Conservation (phyloP, 1,139 yeast species). For the Suhomyces kunorum region DNA sequence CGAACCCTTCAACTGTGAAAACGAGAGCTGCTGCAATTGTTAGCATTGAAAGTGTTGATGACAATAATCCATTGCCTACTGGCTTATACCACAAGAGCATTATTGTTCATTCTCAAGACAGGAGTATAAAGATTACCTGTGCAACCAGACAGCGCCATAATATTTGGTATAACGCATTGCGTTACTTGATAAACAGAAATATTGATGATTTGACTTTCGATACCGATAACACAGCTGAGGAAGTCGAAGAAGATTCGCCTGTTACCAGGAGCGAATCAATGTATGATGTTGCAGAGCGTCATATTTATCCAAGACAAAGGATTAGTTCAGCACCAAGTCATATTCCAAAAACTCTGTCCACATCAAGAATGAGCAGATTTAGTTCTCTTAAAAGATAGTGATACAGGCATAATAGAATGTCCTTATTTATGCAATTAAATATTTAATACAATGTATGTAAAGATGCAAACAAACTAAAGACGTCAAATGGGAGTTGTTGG, state of each 20-base stretch:
- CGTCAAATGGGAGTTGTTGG: background rate
- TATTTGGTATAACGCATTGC: conserved; percentile 85
- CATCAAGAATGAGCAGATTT: conserved; percentile 25
- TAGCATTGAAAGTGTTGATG: conserved; percentile 77
- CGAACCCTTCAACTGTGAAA: conserved; percentile 63
- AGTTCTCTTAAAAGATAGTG: conserved; percentile 22
- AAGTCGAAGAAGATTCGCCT: conserved; percentile 8
- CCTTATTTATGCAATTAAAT: background rate
- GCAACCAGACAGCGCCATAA: conserved; percentile 86
- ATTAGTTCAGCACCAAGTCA: conserved; percentile 27
- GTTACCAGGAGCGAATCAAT: conserved; percentile 11
- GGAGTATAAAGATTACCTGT: conserved; percentile 78
- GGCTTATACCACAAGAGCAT: conserved; percentile 88
- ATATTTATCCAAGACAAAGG: conserved; percentile 34
- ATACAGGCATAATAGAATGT: background rate
- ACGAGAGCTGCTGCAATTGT: conserved; percentile 83
- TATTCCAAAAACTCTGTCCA: conserved; percentile 19
- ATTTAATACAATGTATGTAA: background rate
- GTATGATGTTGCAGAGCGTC: conserved; percentile 31
- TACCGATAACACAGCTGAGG: conserved; percentile 17
- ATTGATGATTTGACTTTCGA: conserved; percentile 61
- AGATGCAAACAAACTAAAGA: too few species aligned
- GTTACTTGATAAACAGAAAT: conserved; percentile 71
- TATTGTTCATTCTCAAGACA: conserved; percentile 68
- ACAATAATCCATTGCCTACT: conserved; percentile 85